phyloP scores from a whole-genome alignment of 768 basidiomycete species.

The Pulveroboletus sp. region DNA sequence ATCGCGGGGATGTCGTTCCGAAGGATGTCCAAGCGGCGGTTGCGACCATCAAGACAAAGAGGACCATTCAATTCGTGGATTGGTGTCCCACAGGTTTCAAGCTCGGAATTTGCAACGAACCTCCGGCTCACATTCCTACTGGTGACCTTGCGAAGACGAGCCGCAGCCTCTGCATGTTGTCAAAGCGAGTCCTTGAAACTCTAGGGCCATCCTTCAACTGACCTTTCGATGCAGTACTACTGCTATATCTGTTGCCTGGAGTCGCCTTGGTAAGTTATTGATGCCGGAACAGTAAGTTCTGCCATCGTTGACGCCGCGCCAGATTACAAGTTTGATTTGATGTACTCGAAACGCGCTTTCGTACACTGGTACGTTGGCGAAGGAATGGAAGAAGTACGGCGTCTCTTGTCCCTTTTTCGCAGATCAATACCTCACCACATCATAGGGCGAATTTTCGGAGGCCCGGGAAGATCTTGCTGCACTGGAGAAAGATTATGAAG shows the following conservation, averaged over 20 bases:
- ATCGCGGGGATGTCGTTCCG: constrained; percentile 95
- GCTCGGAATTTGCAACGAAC: constrained; percentile 97
- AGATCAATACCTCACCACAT: constrained; percentile 7
- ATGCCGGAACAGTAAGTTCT: neutral
- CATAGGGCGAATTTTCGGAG: constrained; percentile 93
- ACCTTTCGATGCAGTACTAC: constrained; percentile 56
- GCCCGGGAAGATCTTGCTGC: constrained; percentile 98
- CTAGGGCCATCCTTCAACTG: neutral
- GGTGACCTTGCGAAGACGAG: constrained; percentile 94
- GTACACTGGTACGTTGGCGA: constrained; percentile 97
- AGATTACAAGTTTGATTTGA: constrained; percentile 98
- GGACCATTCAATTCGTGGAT: constrained; percentile 96
- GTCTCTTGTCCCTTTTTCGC: constrained; percentile 3
- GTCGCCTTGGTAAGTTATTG: constrained; percentile 58
- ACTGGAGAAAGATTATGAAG: constrained; percentile 92
- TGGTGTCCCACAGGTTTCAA: constrained; percentile 99
- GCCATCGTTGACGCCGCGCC: constrained; percentile 6
- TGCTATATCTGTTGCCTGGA: constrained; percentile 93
- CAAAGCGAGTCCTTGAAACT: constrained; percentile 52
- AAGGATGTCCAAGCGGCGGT: constrained; percentile 95
- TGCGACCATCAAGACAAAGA: constrained; percentile 92
- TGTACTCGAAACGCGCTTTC: constrained; percentile 94
- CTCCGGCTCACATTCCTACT: constrained; percentile 85
- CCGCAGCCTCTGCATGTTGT: constrained; percentile 96
- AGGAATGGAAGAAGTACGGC: constrained; percentile 90